Evolutionary conservation across 306 rosid species (phyloP).

Genomic region (Cucurbita ficifolia): DNA sequence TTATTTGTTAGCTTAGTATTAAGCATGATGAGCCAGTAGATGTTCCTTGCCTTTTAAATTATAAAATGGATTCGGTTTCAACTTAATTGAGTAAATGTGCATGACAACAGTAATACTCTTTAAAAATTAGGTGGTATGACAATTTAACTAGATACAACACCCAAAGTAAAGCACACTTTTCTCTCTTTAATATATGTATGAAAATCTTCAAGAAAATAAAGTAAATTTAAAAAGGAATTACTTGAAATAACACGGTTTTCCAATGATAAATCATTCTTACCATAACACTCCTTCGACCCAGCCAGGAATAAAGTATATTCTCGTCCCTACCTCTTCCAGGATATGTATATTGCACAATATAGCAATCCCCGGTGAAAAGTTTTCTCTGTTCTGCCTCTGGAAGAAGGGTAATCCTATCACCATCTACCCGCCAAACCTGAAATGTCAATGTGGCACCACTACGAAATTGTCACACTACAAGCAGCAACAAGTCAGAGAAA

Average conservation of each 20-base stretch:
- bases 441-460: constrained; percentile 11
- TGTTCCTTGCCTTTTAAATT: neutral
- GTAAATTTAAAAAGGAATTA: neutral
- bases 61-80: neutral
- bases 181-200: neutral
- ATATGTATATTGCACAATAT: constrained; percentile 57
- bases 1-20: neutral
- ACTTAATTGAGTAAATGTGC: neutral
- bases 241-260: neutral
- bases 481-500: neutral
- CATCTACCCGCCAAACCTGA: constrained; percentile 87
- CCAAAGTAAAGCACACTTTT: neutral
- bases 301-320: constrained; percentile 65
- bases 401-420: constrained; percentile 42
- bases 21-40: neutral
- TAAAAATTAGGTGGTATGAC: neutral
- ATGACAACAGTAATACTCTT: neutral
- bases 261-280: constrained; percentile 26
- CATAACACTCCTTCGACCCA: constrained; percentile 44
- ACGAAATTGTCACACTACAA: constrained; percentile 4
- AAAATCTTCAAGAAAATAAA: neutral
- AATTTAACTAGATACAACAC: neutral
- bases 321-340: constrained; percentile 63
- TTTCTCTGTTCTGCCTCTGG: constrained; percentile 41
- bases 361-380: constrained; percentile 80